These are phyloP conservation scores for Domatiomyces catenatus DNA, from an alignment of 2,329 filamentous ascomycete genomes.

Conservation along the genomic window DNA sequence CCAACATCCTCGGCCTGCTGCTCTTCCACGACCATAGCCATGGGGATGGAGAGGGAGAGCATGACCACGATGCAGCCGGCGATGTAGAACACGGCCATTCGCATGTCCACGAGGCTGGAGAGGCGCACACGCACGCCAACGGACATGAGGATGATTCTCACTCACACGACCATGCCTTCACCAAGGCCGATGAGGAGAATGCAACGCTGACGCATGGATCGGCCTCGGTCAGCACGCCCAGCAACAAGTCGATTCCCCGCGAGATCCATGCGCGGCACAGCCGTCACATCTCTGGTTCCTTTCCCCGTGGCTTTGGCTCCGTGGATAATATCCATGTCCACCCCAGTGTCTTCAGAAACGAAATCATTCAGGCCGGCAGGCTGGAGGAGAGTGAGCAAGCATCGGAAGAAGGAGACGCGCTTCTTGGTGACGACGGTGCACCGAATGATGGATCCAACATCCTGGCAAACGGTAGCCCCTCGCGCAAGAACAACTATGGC, in stretches of 20 bases:
- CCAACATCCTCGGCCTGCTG: slow-evolving; percentile 76
- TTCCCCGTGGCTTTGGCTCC: slow-evolving; percentile 36
- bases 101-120: slow-evolving; percentile 22
- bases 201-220: slow-evolving; percentile 18
- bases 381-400: slow-evolving; percentile 39
- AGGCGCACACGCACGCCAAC: slow-evolving; percentile 29
- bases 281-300: slow-evolving; percentile 48
- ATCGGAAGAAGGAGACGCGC: slow-evolving; percentile 16
- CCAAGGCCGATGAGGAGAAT: slow-evolving; percentile 19
- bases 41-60: slow-evolving; percentile 50
- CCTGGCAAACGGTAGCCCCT: slow-evolving; percentile 13
- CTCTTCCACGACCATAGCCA: slow-evolving; percentile 91
- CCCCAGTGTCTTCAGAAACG: slow-evolving; percentile 77
- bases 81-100: slow-evolving; percentile 40
- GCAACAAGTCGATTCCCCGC: slow-evolving; percentile 18
- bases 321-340: slow-evolving; percentile 67
- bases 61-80: slow-evolving; percentile 25
- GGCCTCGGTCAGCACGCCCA: slow-evolving; percentile 17
- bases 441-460: slow-evolving; percentile 20
- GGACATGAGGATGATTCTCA: slow-evolving; percentile 37
- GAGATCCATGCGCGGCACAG: slow-evolving; percentile 32
- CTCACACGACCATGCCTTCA: slow-evolving; percentile 43
- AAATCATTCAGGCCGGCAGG: slow-evolving; percentile 73
- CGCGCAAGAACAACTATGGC: slow-evolving; percentile 15
- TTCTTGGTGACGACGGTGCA: slow-evolving; percentile 19